Conservation (phyloP, 306 rosid genomes). For the Trichosanthes cucumerina region DNA sequence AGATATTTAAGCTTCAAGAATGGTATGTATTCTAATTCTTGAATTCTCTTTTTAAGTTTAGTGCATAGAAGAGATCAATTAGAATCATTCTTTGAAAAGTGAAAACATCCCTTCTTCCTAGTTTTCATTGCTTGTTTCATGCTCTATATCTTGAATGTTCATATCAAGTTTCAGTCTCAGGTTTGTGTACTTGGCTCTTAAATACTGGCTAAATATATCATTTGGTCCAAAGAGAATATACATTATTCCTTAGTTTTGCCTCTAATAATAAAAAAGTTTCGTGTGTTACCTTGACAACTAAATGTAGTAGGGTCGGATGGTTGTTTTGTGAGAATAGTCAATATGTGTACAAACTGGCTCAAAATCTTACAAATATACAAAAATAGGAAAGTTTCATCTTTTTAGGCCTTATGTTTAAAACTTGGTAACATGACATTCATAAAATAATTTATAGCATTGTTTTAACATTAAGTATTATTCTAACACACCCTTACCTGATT, state of each 20-base stretch:
- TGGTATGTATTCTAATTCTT: conserved; percentile 1
- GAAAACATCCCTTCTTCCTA: background rate
- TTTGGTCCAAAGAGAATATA: background rate
- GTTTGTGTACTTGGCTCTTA: background rate
- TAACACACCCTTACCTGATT: too few species aligned
- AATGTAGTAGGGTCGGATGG: too few species aligned
- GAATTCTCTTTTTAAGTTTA: background rate
- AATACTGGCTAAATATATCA: background rate
- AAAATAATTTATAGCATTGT: too few species aligned
- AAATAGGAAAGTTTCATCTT: too few species aligned
- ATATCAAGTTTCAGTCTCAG: background rate
- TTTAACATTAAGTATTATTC: too few species aligned
- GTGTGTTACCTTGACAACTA: too few species aligned
- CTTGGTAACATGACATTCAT: too few species aligned
- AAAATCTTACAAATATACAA: too few species aligned
- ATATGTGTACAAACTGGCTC: too few species aligned
- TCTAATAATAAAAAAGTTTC: too few species aligned
- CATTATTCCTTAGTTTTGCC: background rate
- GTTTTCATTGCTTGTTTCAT: background rate
- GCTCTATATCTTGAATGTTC: background rate
- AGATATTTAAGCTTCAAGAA: background rate
- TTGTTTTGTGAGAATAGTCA: too few species aligned
- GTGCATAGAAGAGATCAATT: background rate
- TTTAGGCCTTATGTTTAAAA: too few species aligned
- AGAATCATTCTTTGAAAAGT: background rate